phyloP scores from a whole-genome alignment of 225 moss, liverwort and hornwort species.

The Anthoceros angustus region DNA sequence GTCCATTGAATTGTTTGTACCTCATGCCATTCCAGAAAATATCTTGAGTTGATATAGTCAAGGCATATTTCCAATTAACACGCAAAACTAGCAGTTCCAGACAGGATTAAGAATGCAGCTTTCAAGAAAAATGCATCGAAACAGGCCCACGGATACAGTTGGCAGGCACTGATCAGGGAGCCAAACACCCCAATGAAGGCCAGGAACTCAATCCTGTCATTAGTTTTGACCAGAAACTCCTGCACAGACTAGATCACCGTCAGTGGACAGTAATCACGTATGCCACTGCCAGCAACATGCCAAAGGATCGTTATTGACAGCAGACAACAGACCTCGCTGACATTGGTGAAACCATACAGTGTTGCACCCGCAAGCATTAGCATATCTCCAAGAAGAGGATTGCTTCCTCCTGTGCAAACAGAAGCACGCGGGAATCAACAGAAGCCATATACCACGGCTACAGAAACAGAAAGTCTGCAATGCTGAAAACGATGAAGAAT shows the following conservation, averaged over 20 bases:
- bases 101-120: conserved; percentile 14
- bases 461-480: neutral
- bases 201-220: conserved; percentile 61
- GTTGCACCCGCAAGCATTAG: conserved; percentile 47
- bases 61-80: conserved; percentile 13
- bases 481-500: no score
- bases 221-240: conserved; percentile 70
- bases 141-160: conserved; percentile 37
- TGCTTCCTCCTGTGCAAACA: conserved; percentile 23
- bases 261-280: neutral
- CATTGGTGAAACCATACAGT: conserved; percentile 63
- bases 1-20: conserved; percentile 21
- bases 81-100: neutral
- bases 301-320: neutral
- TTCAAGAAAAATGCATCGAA: conserved; percentile 19
- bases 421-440: neutral
- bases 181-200: conserved; percentile 69
- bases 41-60: conserved; percentile 10
- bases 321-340: conserved; percentile 37
- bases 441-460: neutral
- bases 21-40: conserved; percentile 20
- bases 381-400: conserved; percentile 48
- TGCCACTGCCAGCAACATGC: neutral
- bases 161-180: conserved; percentile 51
- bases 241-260: conserved; percentile 8